Base-by-base conservation (phyloP, 2,329 filamentous ascomycete genomes). In the Xylaria sp. region DNA sequence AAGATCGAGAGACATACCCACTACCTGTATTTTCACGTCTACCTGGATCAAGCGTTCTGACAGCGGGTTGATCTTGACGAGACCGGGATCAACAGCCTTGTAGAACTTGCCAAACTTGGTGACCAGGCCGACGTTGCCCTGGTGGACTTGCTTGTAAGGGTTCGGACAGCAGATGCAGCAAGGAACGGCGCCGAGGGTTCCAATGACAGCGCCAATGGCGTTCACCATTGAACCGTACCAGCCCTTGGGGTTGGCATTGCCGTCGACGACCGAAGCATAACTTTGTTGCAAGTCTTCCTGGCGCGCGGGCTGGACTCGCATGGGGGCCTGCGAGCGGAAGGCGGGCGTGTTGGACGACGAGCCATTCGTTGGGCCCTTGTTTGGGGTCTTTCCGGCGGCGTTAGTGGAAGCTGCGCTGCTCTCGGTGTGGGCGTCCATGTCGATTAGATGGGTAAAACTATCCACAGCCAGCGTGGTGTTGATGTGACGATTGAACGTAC, bases 21-120 rank as follows among this genome's bases (percentile, higher is more conserved):
- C 92, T 69, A 97, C 97, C 81, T 99, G 95, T 71, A 98, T 97
- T 88, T 98, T 99, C 81, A 99, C 95, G 77, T 99, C 95, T 75
- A 99, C 90, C 73, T 96, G 92, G 70, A 92, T 89, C 43, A 99
- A 85, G 61, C 84, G 87, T 83, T 99, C 95, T 72, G 91, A 94
- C 57, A 98, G 87, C 2, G 94, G 94, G 81, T 99, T 99, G 83
- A 99, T 89, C 83, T 96, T 96, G 78, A 98, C 92, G 33, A 99
- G 89, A 76, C 95, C 95, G 2, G 95, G 95, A 77, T 99, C 95
- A 69, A 98, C 94, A 11, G 95, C 93, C 78, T 94, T 91, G 78
- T 96, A 92, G 81, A 99, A 98, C 68, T 89, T 85, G 73, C 95
- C 95, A 70, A 99, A 99, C 79, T 94, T 96, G 74, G 94, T 97